These are phyloP conservation scores for Brasilioporus rufonigricans DNA, from an alignment of 768 basidiomycete genomes.

Conservation along the genomic window DNA sequence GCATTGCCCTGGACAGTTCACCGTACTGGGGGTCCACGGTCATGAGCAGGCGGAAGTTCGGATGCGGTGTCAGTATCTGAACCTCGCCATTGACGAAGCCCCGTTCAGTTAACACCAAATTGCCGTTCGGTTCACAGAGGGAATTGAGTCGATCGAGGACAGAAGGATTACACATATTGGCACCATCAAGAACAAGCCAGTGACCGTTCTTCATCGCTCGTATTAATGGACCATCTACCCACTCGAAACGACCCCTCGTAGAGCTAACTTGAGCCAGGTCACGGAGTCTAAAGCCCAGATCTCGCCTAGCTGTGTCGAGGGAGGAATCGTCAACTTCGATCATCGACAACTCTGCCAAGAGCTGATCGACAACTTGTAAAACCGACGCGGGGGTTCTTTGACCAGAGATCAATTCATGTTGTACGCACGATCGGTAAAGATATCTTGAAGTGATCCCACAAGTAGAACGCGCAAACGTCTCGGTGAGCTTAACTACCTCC, in stretches of 20 bases:
- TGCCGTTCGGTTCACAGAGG: slow-evolving; percentile 85
- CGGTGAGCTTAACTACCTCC: slow-evolving; percentile 38
- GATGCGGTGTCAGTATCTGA: slow-evolving; percentile 76
- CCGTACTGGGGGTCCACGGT: slow-evolving; percentile 87
- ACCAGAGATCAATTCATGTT: slow-evolving; percentile 15
- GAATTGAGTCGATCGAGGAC: slow-evolving; percentile 97
- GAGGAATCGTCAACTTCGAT: slow-evolving; percentile 7
- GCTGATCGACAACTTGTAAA: slow-evolving; percentile 23
- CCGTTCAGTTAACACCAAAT: slow-evolving; percentile 82
- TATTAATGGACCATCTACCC: slow-evolving; percentile 93
- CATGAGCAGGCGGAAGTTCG: slow-evolving; percentile 92
- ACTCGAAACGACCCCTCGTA: slow-evolving; percentile 69
- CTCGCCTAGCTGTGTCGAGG: slow-evolving; percentile 11
- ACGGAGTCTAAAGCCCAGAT: slow-evolving; percentile 22
- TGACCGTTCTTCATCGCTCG: slow-evolving; percentile 81
- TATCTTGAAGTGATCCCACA: slow-evolving; percentile 19
- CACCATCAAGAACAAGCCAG: slow-evolving; percentile 90
- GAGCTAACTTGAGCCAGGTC: slow-evolving; percentile 24
- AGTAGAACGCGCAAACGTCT: slow-evolving; percentile 38
- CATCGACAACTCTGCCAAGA: slow-evolving; percentile 30
- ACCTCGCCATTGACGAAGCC: slow-evolving; percentile 78
- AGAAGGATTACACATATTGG: slow-evolving; percentile 93
- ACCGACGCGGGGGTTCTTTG: slow-evolving; percentile 17
- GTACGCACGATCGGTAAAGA: slow-evolving; percentile 14
- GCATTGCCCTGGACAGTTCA: slow-evolving; percentile 96